These are phyloP conservation scores for Tulasnella sp. DNA, from an alignment of 768 basidiomycete genomes.

Conservation along the genomic window DNA sequence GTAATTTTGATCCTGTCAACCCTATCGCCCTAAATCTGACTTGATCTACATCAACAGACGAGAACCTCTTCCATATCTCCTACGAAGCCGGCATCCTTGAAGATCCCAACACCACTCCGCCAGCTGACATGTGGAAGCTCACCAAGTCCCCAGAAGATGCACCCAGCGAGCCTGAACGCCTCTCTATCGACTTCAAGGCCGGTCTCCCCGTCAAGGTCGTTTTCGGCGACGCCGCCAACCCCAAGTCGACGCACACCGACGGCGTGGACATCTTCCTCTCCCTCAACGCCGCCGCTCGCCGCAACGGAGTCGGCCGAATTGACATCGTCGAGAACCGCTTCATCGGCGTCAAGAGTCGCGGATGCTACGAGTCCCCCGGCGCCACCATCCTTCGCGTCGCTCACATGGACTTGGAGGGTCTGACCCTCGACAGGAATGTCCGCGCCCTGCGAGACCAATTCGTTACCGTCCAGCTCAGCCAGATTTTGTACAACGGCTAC, in stretches of 20 bases:
- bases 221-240: not conserved
- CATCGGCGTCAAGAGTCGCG: constrained; percentile 97
- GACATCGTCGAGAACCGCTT: constrained; percentile 99
- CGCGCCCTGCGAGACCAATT: constrained; percentile 91
- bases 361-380: constrained; percentile 98
- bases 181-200: constrained; percentile 73
- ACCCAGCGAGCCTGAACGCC: constrained; percentile 62
- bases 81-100: constrained; percentile 99
- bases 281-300: constrained; percentile 84
- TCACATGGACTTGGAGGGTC: constrained; percentile 92
- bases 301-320: constrained; percentile 92
- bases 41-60: constrained; percentile 37
- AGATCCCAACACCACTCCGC: constrained; percentile 89
- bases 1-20: constrained; percentile 19
- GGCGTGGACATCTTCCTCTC: constrained; percentile 85
- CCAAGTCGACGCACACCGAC: constrained; percentile 49
- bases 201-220: constrained; percentile 83
- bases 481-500: constrained; percentile 95
- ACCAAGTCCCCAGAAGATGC: constrained; percentile 74
- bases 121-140: constrained; percentile 98
- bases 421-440: constrained; percentile 96
- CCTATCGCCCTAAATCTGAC: not conserved
- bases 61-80: constrained; percentile 99
- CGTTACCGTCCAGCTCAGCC: constrained; percentile 77
- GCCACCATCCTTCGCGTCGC: constrained; percentile 93